Evolutionary conservation across 1,284 basidiomycete species (phyloP).

Genomic region (Cutaneotrichosporon daszewskae): DNA sequence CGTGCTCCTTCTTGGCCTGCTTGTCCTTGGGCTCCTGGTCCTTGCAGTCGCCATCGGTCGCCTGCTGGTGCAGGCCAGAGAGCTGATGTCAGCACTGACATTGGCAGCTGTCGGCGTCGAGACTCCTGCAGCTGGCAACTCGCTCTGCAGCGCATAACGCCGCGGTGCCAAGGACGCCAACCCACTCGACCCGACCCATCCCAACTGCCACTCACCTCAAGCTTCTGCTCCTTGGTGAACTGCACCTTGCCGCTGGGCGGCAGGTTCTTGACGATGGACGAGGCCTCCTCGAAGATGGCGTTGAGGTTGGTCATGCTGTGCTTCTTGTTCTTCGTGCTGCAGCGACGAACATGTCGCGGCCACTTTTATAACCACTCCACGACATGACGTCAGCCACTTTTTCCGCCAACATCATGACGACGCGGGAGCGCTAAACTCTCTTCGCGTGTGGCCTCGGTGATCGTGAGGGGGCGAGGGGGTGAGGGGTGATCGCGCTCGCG

Average conservation of each 20-base stretch:
- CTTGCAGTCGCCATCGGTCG: constrained; percentile 3
- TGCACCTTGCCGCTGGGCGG: background rate
- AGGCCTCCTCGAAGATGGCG: constrained; percentile 3
- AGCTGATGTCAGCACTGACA: background rate
- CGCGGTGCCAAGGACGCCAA: too few species aligned
- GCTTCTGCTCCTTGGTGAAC: constrained; percentile 3
- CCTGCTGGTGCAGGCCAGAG: background rate
- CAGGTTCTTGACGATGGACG: background rate
- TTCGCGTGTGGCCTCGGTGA: too few species aligned
- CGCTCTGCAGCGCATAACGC: background rate
- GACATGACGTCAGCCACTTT: too few species aligned
- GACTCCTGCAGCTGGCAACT: too few species aligned
- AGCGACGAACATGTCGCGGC: too few species aligned
- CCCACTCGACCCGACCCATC: background rate
- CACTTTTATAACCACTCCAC: too few species aligned
- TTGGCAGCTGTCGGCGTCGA: too few species aligned
- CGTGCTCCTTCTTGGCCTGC: background rate
- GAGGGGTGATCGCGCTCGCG: too few species aligned
- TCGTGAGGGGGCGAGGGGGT: too few species aligned
- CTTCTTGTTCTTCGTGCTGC: background rate
- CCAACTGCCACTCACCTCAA: background rate
- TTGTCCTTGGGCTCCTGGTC: background rate
- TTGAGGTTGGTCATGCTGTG: constrained; percentile 1
- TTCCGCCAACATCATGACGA: too few species aligned
- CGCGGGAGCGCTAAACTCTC: too few species aligned